phyloP scores from a whole-genome alignment of 345 rosid genomes.

The Alliaria petiolata region DNA sequence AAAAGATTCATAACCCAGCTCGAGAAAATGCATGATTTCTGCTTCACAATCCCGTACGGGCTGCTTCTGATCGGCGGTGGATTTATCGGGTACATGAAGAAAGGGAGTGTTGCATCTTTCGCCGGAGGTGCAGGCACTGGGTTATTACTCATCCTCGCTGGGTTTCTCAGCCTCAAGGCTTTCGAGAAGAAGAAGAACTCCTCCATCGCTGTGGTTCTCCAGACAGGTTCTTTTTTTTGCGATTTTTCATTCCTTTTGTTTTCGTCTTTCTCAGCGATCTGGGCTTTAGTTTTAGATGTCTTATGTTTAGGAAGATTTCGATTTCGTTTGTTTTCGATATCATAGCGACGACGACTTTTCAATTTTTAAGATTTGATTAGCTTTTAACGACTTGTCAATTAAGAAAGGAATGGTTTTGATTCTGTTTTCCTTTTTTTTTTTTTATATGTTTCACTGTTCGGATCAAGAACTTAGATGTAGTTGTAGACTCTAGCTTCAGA shows the following conservation, averaged over 20 bases:
- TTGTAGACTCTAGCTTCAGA: not conserved
- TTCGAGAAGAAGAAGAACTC: constrained; percentile 72
- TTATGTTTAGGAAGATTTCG: not conserved
- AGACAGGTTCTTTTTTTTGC: constrained; percentile 47
- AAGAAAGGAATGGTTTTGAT: not conserved
- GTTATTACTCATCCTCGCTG: constrained; percentile 69
- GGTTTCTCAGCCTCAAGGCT: constrained; percentile 78
- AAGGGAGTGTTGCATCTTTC: constrained; percentile 72
- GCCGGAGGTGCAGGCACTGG: constrained; percentile 85
- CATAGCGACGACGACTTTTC: not conserved
- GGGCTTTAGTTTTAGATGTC: constrained; percentile 7
- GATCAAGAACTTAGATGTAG: not conserved
- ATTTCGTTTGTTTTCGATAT: not conserved
- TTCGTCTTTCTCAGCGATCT: not conserved
- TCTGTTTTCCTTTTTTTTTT: not conserved
- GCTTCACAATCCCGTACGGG: constrained; percentile 96
- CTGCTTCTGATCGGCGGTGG: constrained; percentile 78
- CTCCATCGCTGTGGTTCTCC: constrained; percentile 52
- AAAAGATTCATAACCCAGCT: not conserved
- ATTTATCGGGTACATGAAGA: constrained; percentile 62
- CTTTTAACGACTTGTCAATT: not conserved
- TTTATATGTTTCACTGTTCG: not conserved
- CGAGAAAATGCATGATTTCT: constrained; percentile 81
- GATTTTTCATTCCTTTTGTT: no score
- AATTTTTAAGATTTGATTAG: not conserved